phyloP scores from a whole-genome alignment of 78 protist species.

The Polysphondylium violaceum region DNA sequence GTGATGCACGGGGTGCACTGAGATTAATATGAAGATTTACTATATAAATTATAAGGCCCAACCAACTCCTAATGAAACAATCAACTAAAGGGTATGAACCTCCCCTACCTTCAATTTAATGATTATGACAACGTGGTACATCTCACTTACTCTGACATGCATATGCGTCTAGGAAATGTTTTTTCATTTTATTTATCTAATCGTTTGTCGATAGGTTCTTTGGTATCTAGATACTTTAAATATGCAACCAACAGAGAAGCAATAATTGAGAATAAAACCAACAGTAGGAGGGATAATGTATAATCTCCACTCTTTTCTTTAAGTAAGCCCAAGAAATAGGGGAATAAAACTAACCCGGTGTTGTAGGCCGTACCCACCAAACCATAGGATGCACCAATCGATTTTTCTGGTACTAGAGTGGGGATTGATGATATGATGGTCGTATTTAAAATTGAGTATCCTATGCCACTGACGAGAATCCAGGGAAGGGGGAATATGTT shows the following conservation, averaged over 20 bases:
- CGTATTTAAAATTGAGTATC: constrained; percentile 53
- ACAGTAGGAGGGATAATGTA: constrained; percentile 5
- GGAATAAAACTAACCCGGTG: constrained; percentile 43
- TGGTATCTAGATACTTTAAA: constrained; percentile 59
- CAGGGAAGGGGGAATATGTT: constrained; percentile 17
- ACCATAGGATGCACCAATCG: constrained; percentile 61
- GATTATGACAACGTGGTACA: too few relatives aligned
- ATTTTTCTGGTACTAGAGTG: constrained; percentile 13
- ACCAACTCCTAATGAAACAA: too few relatives aligned
- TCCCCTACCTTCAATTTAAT: too few relatives aligned
- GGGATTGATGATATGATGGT: constrained; percentile 49
- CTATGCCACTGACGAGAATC: constrained; percentile 53
- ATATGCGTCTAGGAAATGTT: too few relatives aligned
- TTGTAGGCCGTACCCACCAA: constrained; percentile 62
- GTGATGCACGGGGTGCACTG: too few relatives aligned
- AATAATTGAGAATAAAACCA: background rate
- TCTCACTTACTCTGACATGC: too few relatives aligned
- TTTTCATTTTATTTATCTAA: constrained; percentile 31
- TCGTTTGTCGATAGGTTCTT: constrained; percentile 1
- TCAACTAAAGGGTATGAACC: too few relatives aligned
- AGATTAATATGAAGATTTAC: too few relatives aligned
- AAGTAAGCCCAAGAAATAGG: constrained; percentile 22
- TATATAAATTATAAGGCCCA: too few relatives aligned
- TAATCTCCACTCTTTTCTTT: constrained; percentile 40
- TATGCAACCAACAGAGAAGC: constrained; percentile 1